Conservation (phyloP, 805 yeast genomes). For the Metschnikowia vanudenii region DNA sequence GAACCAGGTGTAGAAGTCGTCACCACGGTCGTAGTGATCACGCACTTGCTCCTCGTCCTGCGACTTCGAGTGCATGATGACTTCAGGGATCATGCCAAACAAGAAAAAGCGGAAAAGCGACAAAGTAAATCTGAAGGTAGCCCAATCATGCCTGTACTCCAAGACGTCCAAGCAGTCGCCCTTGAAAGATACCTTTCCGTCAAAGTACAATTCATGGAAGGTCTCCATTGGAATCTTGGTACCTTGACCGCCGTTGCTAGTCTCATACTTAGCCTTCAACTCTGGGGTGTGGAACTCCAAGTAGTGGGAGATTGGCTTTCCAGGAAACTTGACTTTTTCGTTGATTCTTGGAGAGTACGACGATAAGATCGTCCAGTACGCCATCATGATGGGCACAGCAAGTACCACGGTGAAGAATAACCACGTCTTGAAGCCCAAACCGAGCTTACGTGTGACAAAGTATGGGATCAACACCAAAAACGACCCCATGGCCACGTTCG, state of each 20-base stretch:
- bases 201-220: conserved; percentile 85
- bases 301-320: conserved; percentile 74
- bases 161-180: conserved; percentile 82
- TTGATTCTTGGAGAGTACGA: conserved; percentile 78
- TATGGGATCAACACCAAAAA: conserved; percentile 58
- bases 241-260: conserved; percentile 53
- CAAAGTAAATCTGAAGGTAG: conserved; percentile 72
- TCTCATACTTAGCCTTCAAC: conserved; percentile 59
- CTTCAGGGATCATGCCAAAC: conserved; percentile 89
- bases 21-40: conserved; percentile 95
- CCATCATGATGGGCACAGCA: conserved; percentile 70
- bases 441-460: conserved; percentile 60
- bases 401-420: conserved; percentile 54
- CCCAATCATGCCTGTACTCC: conserved; percentile 93
- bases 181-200: conserved; percentile 78
- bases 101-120: conserved; percentile 76
- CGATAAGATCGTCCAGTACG: conserved; percentile 78
- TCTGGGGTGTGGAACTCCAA: conserved; percentile 77
- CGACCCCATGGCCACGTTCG: conserved; percentile 53
- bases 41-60: conserved; percentile 97
- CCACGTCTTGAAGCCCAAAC: conserved; percentile 70
- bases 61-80: conserved; percentile 84
- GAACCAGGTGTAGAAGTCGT: conserved; percentile 92
- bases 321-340: conserved; percentile 73
- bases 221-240: conserved; percentile 89